Conservation (phyloP, 345 rosid species). For the Anastatica hierochuntica region DNA sequence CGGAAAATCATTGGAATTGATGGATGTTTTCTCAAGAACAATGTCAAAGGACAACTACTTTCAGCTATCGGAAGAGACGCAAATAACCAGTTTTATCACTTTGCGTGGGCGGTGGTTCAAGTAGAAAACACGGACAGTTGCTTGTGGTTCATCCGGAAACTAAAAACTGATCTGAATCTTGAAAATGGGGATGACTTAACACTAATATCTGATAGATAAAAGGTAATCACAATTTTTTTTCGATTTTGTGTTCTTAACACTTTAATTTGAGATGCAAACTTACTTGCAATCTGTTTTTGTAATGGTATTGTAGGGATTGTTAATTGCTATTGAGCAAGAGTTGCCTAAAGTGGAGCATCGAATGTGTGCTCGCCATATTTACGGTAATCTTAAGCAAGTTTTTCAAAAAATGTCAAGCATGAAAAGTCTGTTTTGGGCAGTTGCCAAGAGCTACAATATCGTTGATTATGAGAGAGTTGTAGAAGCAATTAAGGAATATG, state of each 20-base stretch:
- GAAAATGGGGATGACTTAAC: neutral
- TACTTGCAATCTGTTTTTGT: too few species aligned
- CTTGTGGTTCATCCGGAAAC: neutral
- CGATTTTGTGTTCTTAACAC: too few species aligned
- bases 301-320: neutral
- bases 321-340: neutral
- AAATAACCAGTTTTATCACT: neutral
- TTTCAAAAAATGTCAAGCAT: neutral
- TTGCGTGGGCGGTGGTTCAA: neutral
- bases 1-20: neutral
- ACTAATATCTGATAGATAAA: neutral
- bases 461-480: neutral
- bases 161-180: neutral
- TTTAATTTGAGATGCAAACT: too few species aligned
- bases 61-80: neutral
- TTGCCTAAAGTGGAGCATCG: neutral
- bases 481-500: neutral
- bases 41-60: neutral
- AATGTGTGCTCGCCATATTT: neutral
- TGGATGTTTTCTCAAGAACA: neutral
- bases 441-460: neutral
- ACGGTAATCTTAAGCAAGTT: neutral
- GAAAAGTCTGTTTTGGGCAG: neutral
- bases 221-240: too few species aligned
- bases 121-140: neutral